Conservation (phyloP, 768 basidiomycete species). For the Boletellus sp. region DNA sequence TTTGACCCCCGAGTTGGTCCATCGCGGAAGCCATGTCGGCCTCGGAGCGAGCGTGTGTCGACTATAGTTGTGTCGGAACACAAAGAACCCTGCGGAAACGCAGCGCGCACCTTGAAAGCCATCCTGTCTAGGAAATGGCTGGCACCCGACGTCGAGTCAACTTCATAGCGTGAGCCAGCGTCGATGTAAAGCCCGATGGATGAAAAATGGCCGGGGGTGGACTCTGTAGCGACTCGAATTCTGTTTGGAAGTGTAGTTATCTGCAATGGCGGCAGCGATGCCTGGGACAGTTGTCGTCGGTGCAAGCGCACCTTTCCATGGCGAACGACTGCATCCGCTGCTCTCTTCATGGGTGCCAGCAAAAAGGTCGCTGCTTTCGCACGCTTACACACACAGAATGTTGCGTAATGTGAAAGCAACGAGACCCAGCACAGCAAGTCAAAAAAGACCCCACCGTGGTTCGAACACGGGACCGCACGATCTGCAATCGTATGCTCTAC, state of each 20-base stretch:
- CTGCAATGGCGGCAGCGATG: constrained; percentile 39
- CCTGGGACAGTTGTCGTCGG: constrained; percentile 25
- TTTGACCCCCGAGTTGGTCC: constrained; percentile 85
- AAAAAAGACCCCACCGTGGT: constrained; percentile 41
- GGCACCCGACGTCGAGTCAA: constrained; percentile 64
- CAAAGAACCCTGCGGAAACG: not conserved
- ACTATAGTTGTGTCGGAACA: constrained; percentile 41
- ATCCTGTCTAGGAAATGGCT: constrained; percentile 93
- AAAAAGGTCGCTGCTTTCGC: not conserved
- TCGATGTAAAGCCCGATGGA: constrained; percentile 92
- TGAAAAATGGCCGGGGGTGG: constrained; percentile 90
- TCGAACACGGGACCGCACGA: constrained; percentile 57
- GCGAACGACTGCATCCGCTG: constrained; percentile 36
- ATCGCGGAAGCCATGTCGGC: constrained; percentile 79
- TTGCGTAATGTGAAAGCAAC: constrained; percentile 7
- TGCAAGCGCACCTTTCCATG: constrained; percentile 28
- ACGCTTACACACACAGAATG: not conserved
- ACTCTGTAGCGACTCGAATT: constrained; percentile 87
- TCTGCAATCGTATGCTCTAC: constrained; percentile 61
- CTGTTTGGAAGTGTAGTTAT: constrained; percentile 90
- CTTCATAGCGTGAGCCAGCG: constrained; percentile 90
- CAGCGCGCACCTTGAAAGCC: constrained; percentile 82
- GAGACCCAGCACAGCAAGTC: constrained; percentile 33
- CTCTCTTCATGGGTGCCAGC: constrained; percentile 36
- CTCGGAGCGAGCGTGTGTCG: constrained; percentile 65